Base-by-base conservation (phyloP, 495 filamentous ascomycete genomes). In the Thozetella sp. region DNA sequence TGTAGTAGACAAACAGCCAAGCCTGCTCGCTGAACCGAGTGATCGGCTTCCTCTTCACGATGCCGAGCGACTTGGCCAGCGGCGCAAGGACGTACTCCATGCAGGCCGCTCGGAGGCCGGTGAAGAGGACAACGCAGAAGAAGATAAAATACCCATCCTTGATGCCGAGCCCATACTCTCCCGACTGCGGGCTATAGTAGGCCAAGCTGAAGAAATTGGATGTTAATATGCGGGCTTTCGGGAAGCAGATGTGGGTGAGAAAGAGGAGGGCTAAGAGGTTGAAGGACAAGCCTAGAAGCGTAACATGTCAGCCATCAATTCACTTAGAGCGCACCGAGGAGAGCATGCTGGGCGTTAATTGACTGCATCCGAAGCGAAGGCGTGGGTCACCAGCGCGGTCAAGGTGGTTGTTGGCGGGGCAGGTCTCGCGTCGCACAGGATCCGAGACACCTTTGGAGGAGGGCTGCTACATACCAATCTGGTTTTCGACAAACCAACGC, bases 1-100 rank as follows among this genome's bases (percentile, higher is more conserved):
- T 70, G 70, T 92, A 90, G 76, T 97, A 98, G 30, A 93, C 65
- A 24, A 91, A 70, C 67, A 96, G 79, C 91, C 93, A 99, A 53
- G 88, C 92, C 76, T 99, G 95, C 72, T 99, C 95, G 52, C 92
- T 90, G 73, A 97, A 90, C 25, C 93, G 83, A n/a, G 89, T 78
- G 19, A 86, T 72, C 2, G 80, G 86, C 73, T 93, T 96, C 59
- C 76, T 80, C 45, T 83, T 82, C 58, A 82, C 82, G 63, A 97
- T 74, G 12, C 92, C 92, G 48, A 77, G 78, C 24, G 74, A 68
- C 37, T 81, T 80, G 25, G 88, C 92, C 15, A 92, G 65, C 22
- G 93, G 93, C 40, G 81, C 82, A 25, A 97, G 77, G 17, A 95
- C 60, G 76, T 93, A 92, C 61, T 94, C 91, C 77, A 97, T 93